Base-by-base conservation (phyloP, 192 early-diverging fungal genomes). In the Coemansia sp. region DNA sequence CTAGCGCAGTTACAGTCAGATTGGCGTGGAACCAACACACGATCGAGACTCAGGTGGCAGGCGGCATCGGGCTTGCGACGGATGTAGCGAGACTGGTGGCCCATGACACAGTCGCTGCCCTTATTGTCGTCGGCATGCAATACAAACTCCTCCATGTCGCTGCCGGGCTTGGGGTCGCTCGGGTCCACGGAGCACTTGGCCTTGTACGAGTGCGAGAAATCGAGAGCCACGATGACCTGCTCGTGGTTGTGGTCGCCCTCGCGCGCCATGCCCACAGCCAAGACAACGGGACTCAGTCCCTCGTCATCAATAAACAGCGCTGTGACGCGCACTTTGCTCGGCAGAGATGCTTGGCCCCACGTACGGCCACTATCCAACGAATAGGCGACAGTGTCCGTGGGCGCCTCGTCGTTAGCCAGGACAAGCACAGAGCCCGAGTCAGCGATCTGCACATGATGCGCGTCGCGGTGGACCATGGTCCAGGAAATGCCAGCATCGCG, bases 391-490 rank as follows among this genome's bases (percentile, higher is more conserved):
- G 83, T 65, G 68, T 82, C 73, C 0, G 86, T 78, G 37, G 86
- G 71, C 15, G 77, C 62, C 40, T 82, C 75, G 61, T 89, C 80
- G 73, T 94, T 88, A 0, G 92, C 85, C 22, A 94, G 63, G 5
- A 93, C 92, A 27, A 99, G 62, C 1, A 95, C 56, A 1, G 88
- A 71, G 17, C 96, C 97, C 66, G 86, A 87, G 73, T 99, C 94
- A 4, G 87, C 89, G 60, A 95, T 79, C 69, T 94, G 94, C 65
- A 92, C 95, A 43, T 92, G 89, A 64, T 94, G 90, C 15, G 95
- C 87, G 17, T 89, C 94, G 46, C 85, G 76, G 15, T 75, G 71
- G 19, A 85, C 87, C 38, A 79, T 79, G 22, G 73, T 68, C 94
- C 94, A 98, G 2, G 86, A 88, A 6, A 90, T 24, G 15, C 95